Conservation (phyloP, 257 asterid species). For the Lithospermum erythrorhizon region DNA sequence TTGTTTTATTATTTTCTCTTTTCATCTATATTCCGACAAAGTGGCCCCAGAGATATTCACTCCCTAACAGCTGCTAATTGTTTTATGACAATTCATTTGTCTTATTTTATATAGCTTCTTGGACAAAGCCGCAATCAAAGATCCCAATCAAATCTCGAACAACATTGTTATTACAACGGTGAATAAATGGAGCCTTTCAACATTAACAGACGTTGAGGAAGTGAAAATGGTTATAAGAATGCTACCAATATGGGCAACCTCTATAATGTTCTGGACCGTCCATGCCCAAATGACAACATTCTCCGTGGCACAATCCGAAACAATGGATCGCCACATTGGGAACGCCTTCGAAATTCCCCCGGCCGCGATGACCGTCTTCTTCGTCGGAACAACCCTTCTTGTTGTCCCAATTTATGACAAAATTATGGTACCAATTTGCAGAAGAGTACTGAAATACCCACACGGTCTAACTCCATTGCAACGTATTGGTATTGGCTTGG, state of each 20-base stretch:
- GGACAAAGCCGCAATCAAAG: constrained; percentile 81
- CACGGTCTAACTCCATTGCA: constrained; percentile 62
- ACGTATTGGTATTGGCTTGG: constrained; percentile 48
- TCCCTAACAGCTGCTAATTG: too few species aligned
- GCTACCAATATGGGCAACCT: constrained; percentile 89
- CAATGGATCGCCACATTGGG: constrained; percentile 57
- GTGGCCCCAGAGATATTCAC: too few species aligned
- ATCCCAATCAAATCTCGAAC: constrained; percentile 4
- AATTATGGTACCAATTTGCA: constrained; percentile 30
- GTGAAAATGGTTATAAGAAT: constrained; percentile 59
- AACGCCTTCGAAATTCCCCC: constrained; percentile 53
- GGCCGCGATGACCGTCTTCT: constrained; percentile 59
- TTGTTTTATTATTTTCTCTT: too few species aligned
- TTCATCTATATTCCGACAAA: too few species aligned
- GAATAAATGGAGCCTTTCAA: constrained; percentile 52
- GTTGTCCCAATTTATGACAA: constrained; percentile 58
- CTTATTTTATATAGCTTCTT: constrained; percentile 24
- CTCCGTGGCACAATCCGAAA: constrained; percentile 72
- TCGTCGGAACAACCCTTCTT: constrained; percentile 49
- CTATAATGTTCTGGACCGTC: constrained; percentile 65
- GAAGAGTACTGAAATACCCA: constrained; percentile 30
- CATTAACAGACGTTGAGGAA: constrained; percentile 83
- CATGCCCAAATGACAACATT: constrained; percentile 95
- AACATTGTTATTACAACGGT: neutral
- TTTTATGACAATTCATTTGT: neutral